Base-by-base conservation (phyloP, 768 basidiomycete species). In the Kwoniella dendrophila region DNA sequence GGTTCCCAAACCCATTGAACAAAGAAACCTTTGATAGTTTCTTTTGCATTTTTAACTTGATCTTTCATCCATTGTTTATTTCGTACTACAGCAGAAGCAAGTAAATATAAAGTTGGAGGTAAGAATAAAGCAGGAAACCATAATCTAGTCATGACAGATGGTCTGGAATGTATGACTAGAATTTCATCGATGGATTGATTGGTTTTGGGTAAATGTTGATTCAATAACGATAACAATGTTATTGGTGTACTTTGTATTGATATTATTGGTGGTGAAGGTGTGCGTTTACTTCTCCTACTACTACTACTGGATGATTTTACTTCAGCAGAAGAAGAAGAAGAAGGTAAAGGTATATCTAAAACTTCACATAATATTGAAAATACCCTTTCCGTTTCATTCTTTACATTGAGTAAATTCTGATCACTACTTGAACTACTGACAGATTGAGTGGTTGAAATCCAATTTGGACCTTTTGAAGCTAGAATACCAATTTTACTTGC, bases 1-100 rank as follows among this genome's bases (percentile, higher is more conserved):
- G 95, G 95, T 56, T 92, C 90, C 49, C 95, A 78, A 11, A 97
- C 82, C 89, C 92, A 97, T 49, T 87, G 88, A 20, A 83, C 81
- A 63, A 92, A 80, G 74, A 98, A 94, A 0, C 87, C 87, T 24
- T 81, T 81, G 6, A 85, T 69, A 0, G 92, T 93, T 69, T 88
- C 86, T 34, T 82, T 74, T 0, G 86, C 83, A 63, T 90, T 88
- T n/a, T 63, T 62, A 3, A 83, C 83, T 52, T 89, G 80, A 43
- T 86, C 83, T 6, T 80, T 57, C 51, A 93, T 70, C 33, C 84
- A 84, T 10, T 81, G 82, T 27, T 87, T 84, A 4, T 88, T 88
- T 4, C 83, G 81, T 68, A 87, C 89, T 7, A 84, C 74, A 24
- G 80, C 77, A 11, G 83, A 82, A 30, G 83, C 70, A 12, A 82